Base-by-base conservation (phyloP, 2,329 filamentous ascomycete genomes). In the Colletotrichum sp. region DNA sequence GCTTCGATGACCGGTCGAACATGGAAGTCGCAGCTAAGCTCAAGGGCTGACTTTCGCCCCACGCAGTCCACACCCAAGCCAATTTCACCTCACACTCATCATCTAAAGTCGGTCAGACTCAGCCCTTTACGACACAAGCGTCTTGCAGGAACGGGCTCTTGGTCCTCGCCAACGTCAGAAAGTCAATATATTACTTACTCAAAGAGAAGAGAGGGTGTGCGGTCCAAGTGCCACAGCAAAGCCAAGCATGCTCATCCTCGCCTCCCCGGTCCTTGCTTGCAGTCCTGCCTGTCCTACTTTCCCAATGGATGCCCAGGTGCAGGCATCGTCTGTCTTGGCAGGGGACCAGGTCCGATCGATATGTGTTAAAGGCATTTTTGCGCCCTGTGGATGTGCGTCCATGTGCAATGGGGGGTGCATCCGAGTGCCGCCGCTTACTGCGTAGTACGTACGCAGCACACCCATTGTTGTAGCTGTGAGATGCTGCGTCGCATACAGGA, bases 301-400 rank as follows among this genome's bases (percentile, higher is more conserved):
- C 32, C 52, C 28, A 52, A 68, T 36, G 55, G 64, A 48, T 28
- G 52, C 70, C 70, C 59, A 22, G 36, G 39, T 25, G 59, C 71
- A 70, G 27, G 59, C 67, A 71, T 70, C 59, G 16, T 25, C 52
- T 36, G 36, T 63, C 71, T 73, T 74, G 67, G 72, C 72, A 68
- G 64, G 64, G 63, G 64, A 68, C 70, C 70, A 30, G 25, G 64
- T 30, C 32, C 55, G n/a, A 55, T 75, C 39, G 22, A 64, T n/a
- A 27, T 22, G 48, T 55, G 68, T 71, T 16, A 22, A 71, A 34
- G 59, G 59, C 59, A 65, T 71, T 64, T 52, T 19, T 19, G 15
- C 19, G 13, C 55, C 13, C 36, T 27, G 36, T 44, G 72, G 34
- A 69, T 65, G 71, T 72, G 71, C 71, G 71, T 44, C n/a, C 61